phyloP scores from a whole-genome alignment of 2,329 filamentous ascomycete species.

The Sporothrix schenckii region DNA sequence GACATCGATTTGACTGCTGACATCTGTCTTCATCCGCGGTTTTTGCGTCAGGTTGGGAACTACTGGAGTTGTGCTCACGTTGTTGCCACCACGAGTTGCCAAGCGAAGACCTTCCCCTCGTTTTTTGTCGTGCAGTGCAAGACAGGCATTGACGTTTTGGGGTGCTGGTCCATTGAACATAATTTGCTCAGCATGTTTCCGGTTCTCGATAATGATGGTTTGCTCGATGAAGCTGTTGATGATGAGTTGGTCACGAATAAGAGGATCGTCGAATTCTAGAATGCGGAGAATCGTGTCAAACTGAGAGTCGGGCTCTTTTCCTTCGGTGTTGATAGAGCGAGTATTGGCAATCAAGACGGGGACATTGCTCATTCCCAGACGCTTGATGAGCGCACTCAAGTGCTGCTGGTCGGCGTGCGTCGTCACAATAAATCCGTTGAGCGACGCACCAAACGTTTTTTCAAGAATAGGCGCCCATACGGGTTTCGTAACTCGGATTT shows the following conservation, averaged over 20 bases:
- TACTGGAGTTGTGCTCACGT: conserved; percentile 44
- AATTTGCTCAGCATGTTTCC: conserved; percentile 66
- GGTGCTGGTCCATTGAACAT: conserved; percentile 67
- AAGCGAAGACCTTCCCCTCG: conserved; percentile 64
- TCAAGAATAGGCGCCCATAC: conserved; percentile 86
- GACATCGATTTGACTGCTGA: conserved; percentile 64
- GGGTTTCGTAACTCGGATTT: conserved; percentile 75
- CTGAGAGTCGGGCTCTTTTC: conserved; percentile 71
- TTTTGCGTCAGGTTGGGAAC: conserved; percentile 53
- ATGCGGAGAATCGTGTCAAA: conserved; percentile 80
- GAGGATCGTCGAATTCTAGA: conserved; percentile 77
- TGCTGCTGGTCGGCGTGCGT: conserved; percentile 74
- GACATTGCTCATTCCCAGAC: conserved; percentile 51
- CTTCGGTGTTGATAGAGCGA: conserved; percentile 58
- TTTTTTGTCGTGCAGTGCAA: conserved; percentile 66
- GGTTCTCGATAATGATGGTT: conserved; percentile 71
- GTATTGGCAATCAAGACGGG: conserved; percentile 67
- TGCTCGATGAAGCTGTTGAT: conserved; percentile 85
- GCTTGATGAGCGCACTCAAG: conserved; percentile 67
- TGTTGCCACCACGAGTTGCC: conserved; percentile 48
- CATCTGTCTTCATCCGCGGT: conserved; percentile 79
- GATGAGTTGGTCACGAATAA: conserved; percentile 79
- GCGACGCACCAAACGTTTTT: conserved; percentile 66
- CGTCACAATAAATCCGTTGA: conserved; percentile 81
- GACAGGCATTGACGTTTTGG: conserved; percentile 72